Percentiles rank a stretch among this genome's conserved stretches.
phyloP scores from a whole-genome alignment of 768 basidiomycete species.

The Boletus fagicola region DNA sequence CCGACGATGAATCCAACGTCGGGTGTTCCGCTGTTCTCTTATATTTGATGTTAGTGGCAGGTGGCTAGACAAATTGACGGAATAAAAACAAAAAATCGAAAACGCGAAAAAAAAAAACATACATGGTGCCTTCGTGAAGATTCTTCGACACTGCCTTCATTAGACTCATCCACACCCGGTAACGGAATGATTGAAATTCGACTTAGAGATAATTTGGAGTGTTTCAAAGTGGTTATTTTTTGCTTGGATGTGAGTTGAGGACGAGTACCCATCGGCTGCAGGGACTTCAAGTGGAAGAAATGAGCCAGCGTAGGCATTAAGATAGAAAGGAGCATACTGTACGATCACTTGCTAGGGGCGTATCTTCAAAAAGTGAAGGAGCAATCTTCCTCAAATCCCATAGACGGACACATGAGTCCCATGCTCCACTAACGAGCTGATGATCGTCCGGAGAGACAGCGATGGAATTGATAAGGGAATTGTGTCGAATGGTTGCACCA shows the following conservation, averaged over 20 bases:
- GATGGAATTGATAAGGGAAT: neutral
- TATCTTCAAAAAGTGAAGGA: neutral
- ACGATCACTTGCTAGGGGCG: neutral
- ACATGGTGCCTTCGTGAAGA: neutral
- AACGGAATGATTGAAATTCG: no score
- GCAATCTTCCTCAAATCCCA: neutral
- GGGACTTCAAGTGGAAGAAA: neutral
- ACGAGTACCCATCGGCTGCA: neutral
- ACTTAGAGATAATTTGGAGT: neutral
- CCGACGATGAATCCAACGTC: no score
- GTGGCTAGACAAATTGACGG: neutral
- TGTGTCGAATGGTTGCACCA: neutral
- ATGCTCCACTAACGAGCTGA: neutral
- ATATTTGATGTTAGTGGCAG: no score
- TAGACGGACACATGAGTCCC: neutral
- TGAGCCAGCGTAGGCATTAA: neutral
- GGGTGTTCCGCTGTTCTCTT: no score
- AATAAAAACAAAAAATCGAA: neutral
- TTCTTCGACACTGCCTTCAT: neutral
- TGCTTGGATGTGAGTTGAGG: no score
- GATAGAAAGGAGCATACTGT: neutral
- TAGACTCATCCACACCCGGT: no score
- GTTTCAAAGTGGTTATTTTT: neutral
- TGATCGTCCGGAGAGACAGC: neutral
- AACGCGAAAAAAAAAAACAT: neutral